phyloP scores from a whole-genome alignment of 345 rosid genomes.

The Melaleuca quinquenervia region DNA sequence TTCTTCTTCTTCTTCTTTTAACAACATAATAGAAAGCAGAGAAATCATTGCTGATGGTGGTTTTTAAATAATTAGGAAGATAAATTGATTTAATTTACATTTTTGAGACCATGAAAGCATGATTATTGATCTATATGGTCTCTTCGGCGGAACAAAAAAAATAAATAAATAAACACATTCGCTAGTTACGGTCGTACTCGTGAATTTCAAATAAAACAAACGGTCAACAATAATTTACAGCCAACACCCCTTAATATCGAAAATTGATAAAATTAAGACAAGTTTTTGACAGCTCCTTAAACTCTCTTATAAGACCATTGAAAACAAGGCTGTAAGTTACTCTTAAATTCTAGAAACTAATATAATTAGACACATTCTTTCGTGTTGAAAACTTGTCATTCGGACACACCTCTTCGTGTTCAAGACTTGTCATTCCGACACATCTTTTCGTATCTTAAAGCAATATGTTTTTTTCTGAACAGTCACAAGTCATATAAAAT shows the following conservation, averaged over 20 bases:
- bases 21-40: not conserved
- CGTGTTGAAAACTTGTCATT: too few relatives aligned
- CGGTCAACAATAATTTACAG: not conserved
- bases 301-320: too few relatives aligned
- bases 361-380: too few relatives aligned
- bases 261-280: too few relatives aligned
- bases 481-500: too few relatives aligned
- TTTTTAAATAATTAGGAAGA: not conserved
- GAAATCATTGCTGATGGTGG: not conserved
- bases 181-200: not conserved
- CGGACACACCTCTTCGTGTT: too few relatives aligned
- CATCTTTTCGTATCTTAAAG: too few relatives aligned
- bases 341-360: too few relatives aligned
- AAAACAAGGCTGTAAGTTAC: too few relatives aligned
- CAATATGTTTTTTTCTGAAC: too few relatives aligned
- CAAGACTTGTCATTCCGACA: too few relatives aligned
- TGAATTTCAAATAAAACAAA: not conserved
- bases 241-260: accelerated
- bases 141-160: not conserved
- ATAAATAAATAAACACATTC: not conserved
- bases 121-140: not conserved
- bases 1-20: accelerated
- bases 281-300: too few relatives aligned
- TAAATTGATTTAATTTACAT: not conserved
- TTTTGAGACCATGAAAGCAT: not conserved